Base-by-base conservation (phyloP, 78 protist species). In the Mantamonas sphyraenae region DNA sequence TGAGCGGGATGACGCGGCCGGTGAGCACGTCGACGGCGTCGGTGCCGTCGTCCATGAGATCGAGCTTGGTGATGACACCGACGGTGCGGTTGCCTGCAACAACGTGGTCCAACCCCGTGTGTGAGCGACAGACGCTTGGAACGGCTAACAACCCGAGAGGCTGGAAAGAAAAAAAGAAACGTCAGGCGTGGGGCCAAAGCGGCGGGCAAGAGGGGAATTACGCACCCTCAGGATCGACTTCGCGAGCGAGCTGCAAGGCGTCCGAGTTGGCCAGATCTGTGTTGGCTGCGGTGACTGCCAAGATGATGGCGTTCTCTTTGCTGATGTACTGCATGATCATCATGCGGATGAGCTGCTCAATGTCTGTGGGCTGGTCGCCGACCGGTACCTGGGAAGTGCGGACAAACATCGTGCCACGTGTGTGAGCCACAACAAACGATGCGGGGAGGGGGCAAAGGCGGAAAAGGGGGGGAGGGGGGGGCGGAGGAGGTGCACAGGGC, bases 261-360 rank as follows among this genome's bases (percentile, higher is more conserved):
- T 93, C 98, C 4, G 84, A 67, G 64, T 80, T 96, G 35, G 96
- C 98, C 14, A 93, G 33, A 65, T 96, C 99, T 20, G 79, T 53
- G 61, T 90, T 96, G 47, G 98, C 99, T 0, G 98, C 71, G n/a
- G 93, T 56, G 10, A 96, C 94, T 2, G 96, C 96, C n/a, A 96
- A 86, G 45, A 96, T 92, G 68, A 93, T 79, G 45, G 90, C 47
- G 69, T 89, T 89, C 43, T 83, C 82, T 22, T 74, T 59, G 12
- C 34, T 5, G 64, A 87, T 89, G 83, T 66, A 92, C 37, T 68
- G 19, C 22, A 85, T 31, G 14, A 86, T 68, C 88, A 96, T 66
- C 31, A 45, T 63, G 1, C 82, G 71, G 38, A 94, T 85, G 34
- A 77, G 82, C 38, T 12, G 31, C 53, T 88, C 98, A 40, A 96